Conservation (phyloP, 257 asterid genomes). For the Solanum ossicruentum region DNA sequence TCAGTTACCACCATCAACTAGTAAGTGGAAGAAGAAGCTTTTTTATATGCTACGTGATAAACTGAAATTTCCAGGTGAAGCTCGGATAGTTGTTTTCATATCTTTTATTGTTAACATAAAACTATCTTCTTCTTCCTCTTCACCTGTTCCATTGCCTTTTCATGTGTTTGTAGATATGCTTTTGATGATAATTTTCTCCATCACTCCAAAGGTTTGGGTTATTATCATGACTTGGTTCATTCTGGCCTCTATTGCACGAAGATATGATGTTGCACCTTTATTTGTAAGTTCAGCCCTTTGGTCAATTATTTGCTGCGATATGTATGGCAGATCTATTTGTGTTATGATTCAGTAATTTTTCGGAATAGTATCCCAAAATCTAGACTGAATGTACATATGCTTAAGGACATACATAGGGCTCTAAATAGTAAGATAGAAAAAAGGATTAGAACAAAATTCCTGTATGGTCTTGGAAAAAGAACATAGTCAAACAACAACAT, state of each 20-base stretch:
- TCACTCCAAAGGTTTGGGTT: conserved; percentile 57
- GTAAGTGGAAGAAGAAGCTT: conserved; percentile 71
- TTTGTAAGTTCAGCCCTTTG: conserved; percentile 44
- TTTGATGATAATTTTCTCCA: conserved; percentile 72
- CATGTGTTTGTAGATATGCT: conserved; percentile 49
- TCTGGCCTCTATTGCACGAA: conserved; percentile 70
- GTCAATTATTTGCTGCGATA: not conserved
- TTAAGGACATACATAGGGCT: not conserved
- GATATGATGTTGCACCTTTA: conserved; percentile 65
- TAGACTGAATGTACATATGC: not conserved
- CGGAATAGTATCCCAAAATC: not conserved
- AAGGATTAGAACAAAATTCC: not conserved
- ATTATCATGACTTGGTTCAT: conserved; percentile 56
- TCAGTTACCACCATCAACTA: conserved; percentile 62
- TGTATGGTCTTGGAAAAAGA: not conserved
- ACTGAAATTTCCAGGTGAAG: conserved; percentile 72
- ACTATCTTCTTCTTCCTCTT: conserved; percentile 12
- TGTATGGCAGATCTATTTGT: not conserved
- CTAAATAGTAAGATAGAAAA: not conserved
- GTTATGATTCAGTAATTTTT: not conserved
- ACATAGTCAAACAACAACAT: too few species aligned
- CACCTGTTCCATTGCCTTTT: not conserved
- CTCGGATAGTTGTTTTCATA: not conserved
- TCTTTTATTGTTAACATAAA: not conserved
- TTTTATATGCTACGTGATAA: conserved; percentile 49